Conservation (phyloP, 192 early-diverging fungal species). For the Coemansia guatemalensis region DNA sequence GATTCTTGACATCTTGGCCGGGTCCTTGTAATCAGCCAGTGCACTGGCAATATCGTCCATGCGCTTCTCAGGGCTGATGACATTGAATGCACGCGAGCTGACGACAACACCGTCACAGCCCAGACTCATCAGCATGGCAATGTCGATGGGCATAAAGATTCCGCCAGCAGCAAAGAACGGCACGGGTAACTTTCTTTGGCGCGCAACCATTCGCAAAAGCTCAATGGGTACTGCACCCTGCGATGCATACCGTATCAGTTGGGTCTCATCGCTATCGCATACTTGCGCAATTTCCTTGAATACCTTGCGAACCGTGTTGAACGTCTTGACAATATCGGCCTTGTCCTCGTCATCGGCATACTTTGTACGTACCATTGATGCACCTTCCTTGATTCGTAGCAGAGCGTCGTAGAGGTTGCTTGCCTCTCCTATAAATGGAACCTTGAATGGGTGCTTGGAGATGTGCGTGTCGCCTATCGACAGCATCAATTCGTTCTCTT, state of each 20-base stretch:
- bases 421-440: conserved; percentile 90
- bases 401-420: conserved; percentile 88
- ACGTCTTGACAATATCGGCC: conserved; percentile 87
- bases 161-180: conserved; percentile 97
- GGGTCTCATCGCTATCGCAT: neutral
- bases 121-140: conserved; percentile 93
- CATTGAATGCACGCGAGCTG: conserved; percentile 88
- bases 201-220: neutral
- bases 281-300: conserved; percentile 66
- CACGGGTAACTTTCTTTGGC: conserved; percentile 73
- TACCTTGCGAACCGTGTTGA: conserved; percentile 78
- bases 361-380: conserved; percentile 92
- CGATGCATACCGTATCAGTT: neutral
- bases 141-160: conserved; percentile 93
- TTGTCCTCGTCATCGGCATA: conserved; percentile 79
- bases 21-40: conserved; percentile 69
- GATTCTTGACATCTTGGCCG: conserved; percentile 1
- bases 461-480: conserved; percentile 81
- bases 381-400: conserved; percentile 88
- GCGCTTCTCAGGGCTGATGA: conserved; percentile 81
- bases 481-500: conserved; percentile 49
- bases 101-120: conserved; percentile 98
- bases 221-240: neutral
- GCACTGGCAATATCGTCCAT: conserved; percentile 87
- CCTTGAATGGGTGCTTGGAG: conserved; percentile 81